Base-by-base conservation (phyloP, 2,329 filamentous ascomycete species). In the Cyphellophora attinorum region DNA sequence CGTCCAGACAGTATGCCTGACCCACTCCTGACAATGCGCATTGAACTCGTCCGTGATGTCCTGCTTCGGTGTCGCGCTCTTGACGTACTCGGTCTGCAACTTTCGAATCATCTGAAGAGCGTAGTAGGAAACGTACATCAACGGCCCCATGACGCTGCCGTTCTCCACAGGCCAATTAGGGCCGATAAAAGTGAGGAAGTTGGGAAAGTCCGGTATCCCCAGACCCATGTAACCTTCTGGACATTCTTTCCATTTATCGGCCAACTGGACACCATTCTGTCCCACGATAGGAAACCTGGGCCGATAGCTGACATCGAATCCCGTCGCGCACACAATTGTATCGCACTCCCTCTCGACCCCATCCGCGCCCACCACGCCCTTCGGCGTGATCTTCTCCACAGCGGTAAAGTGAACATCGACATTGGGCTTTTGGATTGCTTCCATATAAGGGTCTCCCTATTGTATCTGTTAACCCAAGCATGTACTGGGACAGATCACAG, bases 381-480 rank as follows among this genome's bases (percentile, higher is more conserved):
- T 56, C 39, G 61, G 55, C 0, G 64, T 68, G 34, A 65, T 57
- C n/a, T 55, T 54, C 11, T 51, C 50, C 4, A 67, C 63, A 2
- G 58, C 54, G 2, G 64, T 62, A 43, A 68, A 68, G 40, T 68
- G 62, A 0, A 68, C 63, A 40, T 67, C 59, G 3, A 69, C 62
- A 34, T 70, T 70, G 6, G 55, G 51, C 34, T 68, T 53, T 39
- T 67, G 62, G 25, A 69, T 62, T 2, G 65, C 65, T 23, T 55
- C 38, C 60, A 70, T 64, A 44, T 69, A 70, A 1, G 63, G 62
- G 42, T 68, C 63, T 25, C 21, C 21, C n/a, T n/a, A n/a, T n/a
- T n/a, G n/a, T n/a, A n/a, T n/a, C n/a, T n/a, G n/a, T n/a, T n/a
- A n/a, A n/a, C n/a, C n/a, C n/a, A n/a, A n/a, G n/a, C n/a, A n/a